Evolutionary conservation across 2,329 filamentous ascomycete genomes (phyloP).

Genomic region (Cadophora malorum): DNA sequence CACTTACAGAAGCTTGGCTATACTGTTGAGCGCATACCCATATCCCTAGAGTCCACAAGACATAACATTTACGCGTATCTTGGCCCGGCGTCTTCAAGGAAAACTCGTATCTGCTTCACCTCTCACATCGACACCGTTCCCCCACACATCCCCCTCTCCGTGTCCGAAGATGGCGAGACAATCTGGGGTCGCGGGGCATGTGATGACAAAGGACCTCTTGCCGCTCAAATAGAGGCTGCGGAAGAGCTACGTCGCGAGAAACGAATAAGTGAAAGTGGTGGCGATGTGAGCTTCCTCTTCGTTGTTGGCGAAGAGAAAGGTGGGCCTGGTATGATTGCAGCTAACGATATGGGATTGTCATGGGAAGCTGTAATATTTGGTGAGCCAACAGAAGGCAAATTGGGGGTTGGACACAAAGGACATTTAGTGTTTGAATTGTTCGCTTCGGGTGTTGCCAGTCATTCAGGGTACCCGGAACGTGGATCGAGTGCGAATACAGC

Average conservation of each 20-base stretch:
- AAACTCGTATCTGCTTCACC: slow-evolving; percentile 57
- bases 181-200: slow-evolving; percentile 77
- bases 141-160: slow-evolving; percentile 51
- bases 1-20: not conserved
- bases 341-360: slow-evolving; percentile 53
- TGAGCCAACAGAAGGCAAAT: slow-evolving; percentile 85
- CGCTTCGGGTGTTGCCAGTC: slow-evolving; percentile 76
- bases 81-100: slow-evolving; percentile 48
- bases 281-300: slow-evolving; percentile 64
- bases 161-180: slow-evolving; percentile 43
- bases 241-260: slow-evolving; percentile 54
- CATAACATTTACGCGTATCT: slow-evolving; percentile 67
- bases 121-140: slow-evolving; percentile 69
- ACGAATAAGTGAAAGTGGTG: slow-evolving; percentile 51
- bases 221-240: slow-evolving; percentile 75
- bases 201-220: slow-evolving; percentile 71
- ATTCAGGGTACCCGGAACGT: slow-evolving; percentile 90
- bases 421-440: slow-evolving; percentile 70
- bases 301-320: slow-evolving; percentile 82
- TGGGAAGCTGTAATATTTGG: slow-evolving; percentile 82
- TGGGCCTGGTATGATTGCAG: slow-evolving; percentile 79
- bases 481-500: slow-evolving; percentile 84
- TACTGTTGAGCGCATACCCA: slow-evolving; percentile 4
- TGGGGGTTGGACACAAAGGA: slow-evolving; percentile 93
- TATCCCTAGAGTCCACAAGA: slow-evolving; percentile 5